Evolutionary conservation across 139 green algal species (phyloP).

Genomic region (Mesotaenium endlicherianum): DNA sequence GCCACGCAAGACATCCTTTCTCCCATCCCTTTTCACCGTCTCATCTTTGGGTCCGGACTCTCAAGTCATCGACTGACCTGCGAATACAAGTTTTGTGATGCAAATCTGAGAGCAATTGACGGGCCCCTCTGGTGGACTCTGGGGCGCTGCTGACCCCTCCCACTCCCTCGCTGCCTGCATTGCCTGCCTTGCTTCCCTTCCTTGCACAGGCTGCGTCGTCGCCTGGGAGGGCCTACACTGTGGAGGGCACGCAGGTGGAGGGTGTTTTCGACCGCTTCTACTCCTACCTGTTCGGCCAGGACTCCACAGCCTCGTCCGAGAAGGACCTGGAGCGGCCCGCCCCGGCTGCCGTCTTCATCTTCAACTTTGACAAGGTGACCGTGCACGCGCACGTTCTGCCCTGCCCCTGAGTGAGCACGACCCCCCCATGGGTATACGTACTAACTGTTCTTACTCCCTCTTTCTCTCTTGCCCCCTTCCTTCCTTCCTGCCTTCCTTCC

Average conservation of each 20-base stretch:
- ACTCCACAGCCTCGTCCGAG: neutral
- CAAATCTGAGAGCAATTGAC: no score
- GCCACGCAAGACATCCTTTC: no score
- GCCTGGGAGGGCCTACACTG: neutral
- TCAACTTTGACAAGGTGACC: slow-evolving; percentile 49
- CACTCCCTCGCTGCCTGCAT: neutral
- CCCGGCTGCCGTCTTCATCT: slow-evolving; percentile 33
- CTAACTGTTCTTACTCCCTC: no score
- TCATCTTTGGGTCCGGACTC: no score
- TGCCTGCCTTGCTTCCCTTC: neutral
- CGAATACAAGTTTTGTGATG: no score
- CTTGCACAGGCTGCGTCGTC: neutral
- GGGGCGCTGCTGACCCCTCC: neutral
- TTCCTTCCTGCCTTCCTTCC: no score
- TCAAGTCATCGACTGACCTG: no score
- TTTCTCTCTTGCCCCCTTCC: no score
- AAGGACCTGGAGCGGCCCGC: neutral
- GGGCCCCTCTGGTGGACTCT: neutral
- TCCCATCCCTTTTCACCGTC: no score
- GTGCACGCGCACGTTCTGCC: no score
- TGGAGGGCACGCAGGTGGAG: slow-evolving; percentile 19
- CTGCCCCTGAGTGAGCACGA: no score
- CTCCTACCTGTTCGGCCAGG: slow-evolving; percentile 22
- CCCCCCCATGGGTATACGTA: no score
- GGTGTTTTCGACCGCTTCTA: slow-evolving; percentile 14